Evolutionary conservation across 495 filamentous ascomycete genomes (phyloP).

Genomic region (Beverwykella pulmonaria): DNA sequence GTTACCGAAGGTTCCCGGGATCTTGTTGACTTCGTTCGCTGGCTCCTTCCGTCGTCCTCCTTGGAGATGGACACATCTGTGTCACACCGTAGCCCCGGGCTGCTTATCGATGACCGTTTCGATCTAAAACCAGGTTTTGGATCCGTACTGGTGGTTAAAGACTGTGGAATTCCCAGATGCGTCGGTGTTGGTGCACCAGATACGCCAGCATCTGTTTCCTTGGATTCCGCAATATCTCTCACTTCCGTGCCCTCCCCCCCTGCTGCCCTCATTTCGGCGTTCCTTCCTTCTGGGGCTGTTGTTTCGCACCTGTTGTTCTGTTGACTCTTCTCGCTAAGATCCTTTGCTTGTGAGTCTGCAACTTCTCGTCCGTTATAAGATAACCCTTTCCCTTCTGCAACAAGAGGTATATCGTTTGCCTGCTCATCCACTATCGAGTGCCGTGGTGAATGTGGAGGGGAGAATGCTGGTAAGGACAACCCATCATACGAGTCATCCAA

Average conservation of each 20-base stretch:
- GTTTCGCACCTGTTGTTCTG: neutral
- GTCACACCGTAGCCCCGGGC: constrained; percentile 7
- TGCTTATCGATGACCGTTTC: constrained; percentile 9
- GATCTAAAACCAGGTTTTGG: constrained; percentile 18
- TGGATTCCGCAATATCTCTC: neutral
- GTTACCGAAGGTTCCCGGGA: constrained; percentile 46
- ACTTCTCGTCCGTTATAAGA: neutral
- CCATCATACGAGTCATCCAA: constrained; percentile 40
- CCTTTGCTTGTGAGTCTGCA: neutral
- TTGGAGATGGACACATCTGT: constrained; percentile 3
- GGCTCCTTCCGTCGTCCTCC: constrained; percentile 16
- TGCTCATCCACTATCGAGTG: constrained; percentile 4
- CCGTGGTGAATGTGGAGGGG: constrained; percentile 23
- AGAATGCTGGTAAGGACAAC: constrained; percentile 27
- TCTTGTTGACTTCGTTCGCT: constrained; percentile 38
- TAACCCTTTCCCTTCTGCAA: neutral
- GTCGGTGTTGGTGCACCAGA: neutral
- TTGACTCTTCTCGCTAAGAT: neutral
- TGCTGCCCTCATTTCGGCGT: neutral
- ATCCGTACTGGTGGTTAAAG: constrained; percentile 36
- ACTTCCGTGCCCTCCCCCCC: neutral
- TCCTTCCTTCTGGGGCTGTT: neutral
- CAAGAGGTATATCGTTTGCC: neutral
- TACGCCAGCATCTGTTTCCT: neutral
- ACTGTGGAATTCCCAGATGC: constrained; percentile 5